Conservation (phyloP, 2,329 filamentous ascomycete species). For the Penicillium sp. region DNA sequence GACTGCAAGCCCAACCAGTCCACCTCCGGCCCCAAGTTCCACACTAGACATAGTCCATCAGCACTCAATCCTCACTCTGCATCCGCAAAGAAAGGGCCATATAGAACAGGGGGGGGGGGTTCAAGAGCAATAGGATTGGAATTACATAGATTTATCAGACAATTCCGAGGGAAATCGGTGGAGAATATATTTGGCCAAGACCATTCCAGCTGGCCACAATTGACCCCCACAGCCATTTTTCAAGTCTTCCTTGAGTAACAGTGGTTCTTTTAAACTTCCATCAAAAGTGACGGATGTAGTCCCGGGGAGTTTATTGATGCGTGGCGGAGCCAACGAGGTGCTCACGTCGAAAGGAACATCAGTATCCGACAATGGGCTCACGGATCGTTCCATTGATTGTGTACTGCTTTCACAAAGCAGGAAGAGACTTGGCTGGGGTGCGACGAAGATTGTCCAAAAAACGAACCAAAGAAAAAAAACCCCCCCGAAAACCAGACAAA, state of each 20-base stretch:
- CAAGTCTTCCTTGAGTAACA: conserved; percentile 82
- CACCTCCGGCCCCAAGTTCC: conserved; percentile 89
- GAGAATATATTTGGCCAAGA: conserved; percentile 83
- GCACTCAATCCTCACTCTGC: background rate
- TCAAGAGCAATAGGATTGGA: background rate
- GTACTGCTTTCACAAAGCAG: background rate
- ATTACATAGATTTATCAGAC: conserved; percentile 68
- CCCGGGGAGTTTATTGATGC: conserved; percentile 52
- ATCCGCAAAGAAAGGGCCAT: background rate
- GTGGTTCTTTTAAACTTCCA: conserved; percentile 67
- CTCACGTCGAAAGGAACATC: conserved; percentile 46
- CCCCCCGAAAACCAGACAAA: background rate
- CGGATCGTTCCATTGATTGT: conserved; percentile 15
- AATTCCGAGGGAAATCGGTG: conserved; percentile 68
- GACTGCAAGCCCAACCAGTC: conserved; percentile 71
- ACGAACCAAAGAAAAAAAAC: background rate
- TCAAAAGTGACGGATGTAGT: conserved; percentile 65
- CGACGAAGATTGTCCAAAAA: background rate
- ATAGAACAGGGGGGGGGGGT: background rate
- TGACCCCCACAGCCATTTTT: conserved; percentile 87
- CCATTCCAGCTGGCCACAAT: conserved; percentile 91
- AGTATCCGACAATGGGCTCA: conserved; percentile 24
- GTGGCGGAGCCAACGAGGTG: conserved; percentile 58
- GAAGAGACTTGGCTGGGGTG: background rate
- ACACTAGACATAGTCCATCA: conserved; percentile 56